phyloP scores from a whole-genome alignment of 2,329 filamentous ascomycete genomes.

The Chaetomiaceae sp. region DNA sequence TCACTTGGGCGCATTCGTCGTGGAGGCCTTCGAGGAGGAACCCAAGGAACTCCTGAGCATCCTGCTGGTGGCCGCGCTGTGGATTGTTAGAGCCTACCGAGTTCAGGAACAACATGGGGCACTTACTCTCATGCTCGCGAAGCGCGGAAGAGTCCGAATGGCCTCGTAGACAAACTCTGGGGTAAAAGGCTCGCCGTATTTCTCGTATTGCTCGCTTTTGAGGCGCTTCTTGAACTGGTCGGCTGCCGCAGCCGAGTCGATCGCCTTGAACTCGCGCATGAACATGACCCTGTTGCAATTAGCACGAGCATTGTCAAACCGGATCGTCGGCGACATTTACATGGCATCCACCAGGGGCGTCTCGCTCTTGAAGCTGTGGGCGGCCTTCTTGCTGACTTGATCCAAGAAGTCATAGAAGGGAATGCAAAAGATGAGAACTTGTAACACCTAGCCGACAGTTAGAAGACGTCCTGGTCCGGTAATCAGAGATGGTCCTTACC shows the following conservation, averaged over 20 bases:
- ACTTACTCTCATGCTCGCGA: conserved; percentile 84
- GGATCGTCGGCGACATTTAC: conserved; percentile 46
- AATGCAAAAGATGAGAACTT: conserved; percentile 88
- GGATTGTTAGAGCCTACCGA: conserved; percentile 28
- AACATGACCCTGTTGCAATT: conserved; percentile 75
- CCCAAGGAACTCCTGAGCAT: conserved; percentile 94
- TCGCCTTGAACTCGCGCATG: conserved; percentile 83
- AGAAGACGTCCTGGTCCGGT: conserved; percentile 26
- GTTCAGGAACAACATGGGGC: background rate
- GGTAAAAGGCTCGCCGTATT: conserved; percentile 85
- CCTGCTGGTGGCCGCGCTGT: conserved; percentile 90
- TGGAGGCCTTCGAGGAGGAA: conserved; percentile 90
- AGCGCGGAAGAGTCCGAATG: conserved; percentile 79
- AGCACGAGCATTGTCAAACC: background rate
- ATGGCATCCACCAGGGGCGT: conserved; percentile 92
- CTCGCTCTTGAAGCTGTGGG: conserved; percentile 90
- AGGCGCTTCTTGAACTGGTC: conserved; percentile 70
- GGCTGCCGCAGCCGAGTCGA: conserved; percentile 70
- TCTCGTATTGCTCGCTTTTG: conserved; percentile 79
- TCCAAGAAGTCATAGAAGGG: conserved; percentile 95
- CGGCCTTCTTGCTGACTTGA: conserved; percentile 75
- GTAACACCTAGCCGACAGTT: conserved; percentile 66
- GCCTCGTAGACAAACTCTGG: conserved; percentile 95
- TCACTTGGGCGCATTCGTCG: conserved; percentile 80
- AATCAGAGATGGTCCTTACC: conserved; percentile 50